Conservation (phyloP, 2,329 filamentous ascomycete genomes). For the Polytolypa hystricis region DNA sequence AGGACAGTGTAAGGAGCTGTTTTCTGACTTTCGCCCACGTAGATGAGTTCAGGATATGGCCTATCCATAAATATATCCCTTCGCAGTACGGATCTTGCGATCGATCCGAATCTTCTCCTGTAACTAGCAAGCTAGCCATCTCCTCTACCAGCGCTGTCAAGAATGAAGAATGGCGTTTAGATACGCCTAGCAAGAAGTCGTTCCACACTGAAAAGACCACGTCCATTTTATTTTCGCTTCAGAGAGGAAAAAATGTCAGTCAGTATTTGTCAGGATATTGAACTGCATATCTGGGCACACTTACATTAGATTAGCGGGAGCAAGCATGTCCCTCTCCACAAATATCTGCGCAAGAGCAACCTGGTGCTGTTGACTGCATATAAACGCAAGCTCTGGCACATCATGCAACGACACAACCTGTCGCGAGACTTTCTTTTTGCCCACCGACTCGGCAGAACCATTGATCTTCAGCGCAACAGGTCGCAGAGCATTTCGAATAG, state of each 20-base stretch:
- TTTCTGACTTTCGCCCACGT: conserved; percentile 25
- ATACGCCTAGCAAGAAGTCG: conserved; percentile 25
- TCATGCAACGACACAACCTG: not conserved
- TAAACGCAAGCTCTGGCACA: conserved; percentile 4
- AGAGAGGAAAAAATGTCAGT: conserved; percentile 13
- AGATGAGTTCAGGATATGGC: conserved; percentile 34
- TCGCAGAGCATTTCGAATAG: conserved; percentile 4
- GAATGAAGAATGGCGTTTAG: conserved; percentile 24
- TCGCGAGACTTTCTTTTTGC: not conserved
- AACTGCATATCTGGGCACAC: not conserved
- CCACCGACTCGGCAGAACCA: not conserved
- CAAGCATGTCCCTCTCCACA: conserved; percentile 5
- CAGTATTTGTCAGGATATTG: not conserved
- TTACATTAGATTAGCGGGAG: conserved; percentile 8
- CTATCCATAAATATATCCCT: conserved; percentile 39
- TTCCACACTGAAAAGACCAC: conserved; percentile 26
- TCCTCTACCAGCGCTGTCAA: conserved; percentile 27
- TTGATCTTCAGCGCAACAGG: not conserved
- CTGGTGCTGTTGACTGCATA: conserved; percentile 5
- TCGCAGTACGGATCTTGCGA: conserved; percentile 27
- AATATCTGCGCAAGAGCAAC: conserved; percentile 6
- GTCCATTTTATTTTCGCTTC: conserved; percentile 20
- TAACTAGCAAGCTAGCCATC: conserved; percentile 27
- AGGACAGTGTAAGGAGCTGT: conserved; percentile 20
- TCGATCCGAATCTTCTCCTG: conserved; percentile 11